Base-by-base conservation (phyloP, 2,329 filamentous ascomycete species). In the Penicillium oxalicum region DNA sequence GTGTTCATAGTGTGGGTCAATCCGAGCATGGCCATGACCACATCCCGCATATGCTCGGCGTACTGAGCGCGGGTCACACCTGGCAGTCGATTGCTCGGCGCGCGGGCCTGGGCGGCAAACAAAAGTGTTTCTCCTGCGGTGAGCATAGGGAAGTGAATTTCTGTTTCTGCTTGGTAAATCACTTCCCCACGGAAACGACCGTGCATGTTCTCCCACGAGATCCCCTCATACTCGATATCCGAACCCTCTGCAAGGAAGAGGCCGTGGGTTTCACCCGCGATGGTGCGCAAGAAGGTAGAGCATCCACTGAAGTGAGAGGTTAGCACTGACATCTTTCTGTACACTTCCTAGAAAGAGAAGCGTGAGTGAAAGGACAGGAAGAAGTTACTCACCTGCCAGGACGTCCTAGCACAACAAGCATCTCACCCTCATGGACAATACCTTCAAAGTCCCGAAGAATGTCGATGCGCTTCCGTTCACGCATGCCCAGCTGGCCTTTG, bases 81-180 rank as follows among this genome's bases (percentile, higher is more conserved):
- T 54, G 62, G 63, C 9, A 66, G 56, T 24, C 66, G 61, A 47
- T 67, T 69, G 7, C 54, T 56, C 18, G 77, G 75, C 3, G 74
- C 74, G 9, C 76, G 69, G 3, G 86, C 86, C 29, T 78, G 75
- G 7, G 87, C 86, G 12, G 87, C 87, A 55, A 91, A 91, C 41
- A 81, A 82, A 38, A 91, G 77, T 1, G 87, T 91, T 59, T 91
- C 84, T 44, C 86, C 86, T 24, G 90, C 86, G 0, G 80, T 85
- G 59, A 91, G 70, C 70, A 84, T 80, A 9, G 87, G 86, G 62
- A 91, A 91, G 69, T 91, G 87, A 4, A 87, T 84, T 63, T 93
- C 88, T 27, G 87, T 83, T 68, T 91, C 88, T 45, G 86, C 86
- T 1, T 87, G 89, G 70, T 91, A 93, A 65, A 91, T 90, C 53